Base-by-base conservation (phyloP, 129 eudicot species). In the Erigeron canadensis region DNA sequence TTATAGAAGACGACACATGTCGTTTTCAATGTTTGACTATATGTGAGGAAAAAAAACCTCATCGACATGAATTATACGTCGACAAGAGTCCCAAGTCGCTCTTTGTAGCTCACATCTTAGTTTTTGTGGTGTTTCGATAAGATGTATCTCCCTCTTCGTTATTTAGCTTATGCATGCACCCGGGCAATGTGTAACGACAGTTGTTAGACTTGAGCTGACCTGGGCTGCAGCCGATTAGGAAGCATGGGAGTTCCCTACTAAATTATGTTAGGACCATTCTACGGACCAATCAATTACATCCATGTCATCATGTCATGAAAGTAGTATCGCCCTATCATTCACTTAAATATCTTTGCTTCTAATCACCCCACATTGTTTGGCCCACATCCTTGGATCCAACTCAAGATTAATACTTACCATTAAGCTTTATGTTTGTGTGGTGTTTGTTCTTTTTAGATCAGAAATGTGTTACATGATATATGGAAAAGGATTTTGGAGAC, bases 61-160 rank as follows among this genome's bases (percentile, higher is more conserved):
- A 70, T 80, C 72, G 28, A 62, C 72, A 59, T 43, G 71, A 79
- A 68, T 67, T 80, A 68, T 54, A 68, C 45, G 75, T 80, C 18
- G 73, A 38, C 54, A 21, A n/a, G 61, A 63, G 16, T 69, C 56
- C 77, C 84, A 80, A 74, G 84, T 80, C 84, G 68, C 80, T n/a
- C 40, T 12, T 53, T 75, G 9, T 69, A 62, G 73, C 69, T 80
- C 77, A 74, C 80, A 80, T 74, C 61, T 62, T 74, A 28, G 45
- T 61, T 68, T 65, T 68, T 54, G 80, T 74, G 72, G 51, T 67
- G 9, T 56, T 46, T 17, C 21, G 58, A 44, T 70, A 23, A 63
- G 72, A 69, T 58, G 41, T 61, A 7, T 43, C 11, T 57, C 12
- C 37, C 40, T 54, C 38, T 67, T 45, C 57, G 70, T 61, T 48